Evolutionary conservation across 2,329 filamentous ascomycete genomes (phyloP), one percentile per base, ranked within the genome.

Genomic region (Meredithiella fracta): DNA sequence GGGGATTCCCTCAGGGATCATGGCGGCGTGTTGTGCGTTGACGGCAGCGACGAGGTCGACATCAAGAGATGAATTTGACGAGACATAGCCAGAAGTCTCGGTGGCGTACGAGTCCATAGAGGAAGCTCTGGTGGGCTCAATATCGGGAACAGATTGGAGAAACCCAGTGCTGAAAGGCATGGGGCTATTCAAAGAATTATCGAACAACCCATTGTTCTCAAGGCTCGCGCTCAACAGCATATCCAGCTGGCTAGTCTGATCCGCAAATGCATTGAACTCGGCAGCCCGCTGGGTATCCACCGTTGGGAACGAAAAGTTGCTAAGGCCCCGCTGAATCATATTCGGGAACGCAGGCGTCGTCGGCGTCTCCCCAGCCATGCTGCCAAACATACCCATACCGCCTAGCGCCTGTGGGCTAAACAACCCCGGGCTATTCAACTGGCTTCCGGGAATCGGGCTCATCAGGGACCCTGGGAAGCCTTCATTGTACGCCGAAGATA

Each of bases 61-160:
- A 14, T 25, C 51, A 22, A 54, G 44, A 20, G 53, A 53, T 14
- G 49, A 50, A 9, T 55, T 51, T 2, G 57, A 54, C 5, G 57
- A 55, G 31, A 51, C 51, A 40, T 58, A 58, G 23, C 49, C 57
- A 2, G 57, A 54, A 1, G 53, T 52, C n/a, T 58, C 51, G 7
- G 56, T 52, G 3, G 53, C 51, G 34, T 55, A 55, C 29, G 47
- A 40, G 7, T 51, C 50, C 29, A 58, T 47, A 25, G 57, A 55
- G 7, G 57, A 51, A n/a, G 57, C 54, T 11, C 53, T 52, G 49
- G 53, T 58, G 5, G 54, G 50, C 53, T 58, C 57, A 3, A 53
- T 29, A 5, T 58, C 56, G 17, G 50, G 50, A 20, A 52, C 34
- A 17, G 50, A 52, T 20, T 52, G 29, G 11, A 52, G 31, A 22